Percentiles rank a stretch among this genome's conserved stretches.
These are phyloP conservation scores for Aspergillus ruber DNA, from an alignment of 2,329 filamentous ascomycete species.

Conservation along the genomic window DNA sequence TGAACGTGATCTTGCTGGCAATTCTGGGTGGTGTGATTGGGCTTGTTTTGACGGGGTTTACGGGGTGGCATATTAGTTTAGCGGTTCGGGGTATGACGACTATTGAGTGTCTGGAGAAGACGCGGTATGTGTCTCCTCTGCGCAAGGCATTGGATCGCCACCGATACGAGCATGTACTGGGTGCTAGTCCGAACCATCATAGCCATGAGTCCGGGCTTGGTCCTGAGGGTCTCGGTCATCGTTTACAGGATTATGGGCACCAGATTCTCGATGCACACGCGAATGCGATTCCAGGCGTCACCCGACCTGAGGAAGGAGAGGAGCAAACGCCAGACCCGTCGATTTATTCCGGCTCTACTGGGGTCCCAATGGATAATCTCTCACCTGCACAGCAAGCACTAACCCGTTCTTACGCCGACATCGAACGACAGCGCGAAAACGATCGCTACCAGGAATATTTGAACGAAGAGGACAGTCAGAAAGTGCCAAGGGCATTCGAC, in stretches of 20 bases:
- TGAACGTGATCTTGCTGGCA: constrained; percentile 84
- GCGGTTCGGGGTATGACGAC: constrained; percentile 78
- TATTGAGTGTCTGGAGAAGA: constrained; percentile 94
- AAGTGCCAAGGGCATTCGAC: constrained; percentile 89
- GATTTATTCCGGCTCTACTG: constrained; percentile 9
- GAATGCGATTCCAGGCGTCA: constrained; percentile 72
- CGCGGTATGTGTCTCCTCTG: constrained; percentile 79
- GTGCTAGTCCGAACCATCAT: constrained; percentile 29
- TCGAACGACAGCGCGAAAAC: constrained; percentile 59
- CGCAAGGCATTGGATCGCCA: constrained; percentile 63
- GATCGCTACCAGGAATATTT: constrained; percentile 73
- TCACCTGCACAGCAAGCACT: constrained; percentile 43
- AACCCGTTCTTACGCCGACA: constrained; percentile 44
- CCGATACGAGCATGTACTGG: constrained; percentile 47
- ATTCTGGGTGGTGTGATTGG: constrained; percentile 88
- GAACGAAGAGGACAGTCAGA: constrained; percentile 80
- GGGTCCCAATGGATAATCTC: constrained; percentile 12
- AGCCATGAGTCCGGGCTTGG: constrained; percentile 13
- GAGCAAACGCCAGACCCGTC: constrained; percentile 38
- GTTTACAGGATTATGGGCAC: constrained; percentile 58
- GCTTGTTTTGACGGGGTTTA: constrained; percentile 82
- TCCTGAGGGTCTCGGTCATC: constrained; percentile 31
- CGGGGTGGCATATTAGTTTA: constrained; percentile 82
- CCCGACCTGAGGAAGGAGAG: constrained; percentile 75
- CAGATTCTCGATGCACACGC: constrained; percentile 76